These are phyloP conservation scores for Diaporthe helianthi DNA, from an alignment of 2,329 filamentous ascomycete genomes.

Conservation along the genomic window DNA sequence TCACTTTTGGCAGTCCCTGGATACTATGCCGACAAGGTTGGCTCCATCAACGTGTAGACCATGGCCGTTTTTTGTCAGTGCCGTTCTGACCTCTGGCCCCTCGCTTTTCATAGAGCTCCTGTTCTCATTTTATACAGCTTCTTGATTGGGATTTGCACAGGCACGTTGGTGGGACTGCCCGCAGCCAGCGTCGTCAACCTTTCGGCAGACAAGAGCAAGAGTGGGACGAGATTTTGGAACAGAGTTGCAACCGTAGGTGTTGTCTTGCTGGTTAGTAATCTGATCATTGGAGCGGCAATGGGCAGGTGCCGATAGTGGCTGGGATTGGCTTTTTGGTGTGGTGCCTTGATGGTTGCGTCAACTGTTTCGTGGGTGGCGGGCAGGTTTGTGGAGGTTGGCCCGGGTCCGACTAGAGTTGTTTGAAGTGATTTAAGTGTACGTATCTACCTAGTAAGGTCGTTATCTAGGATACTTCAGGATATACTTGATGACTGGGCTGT, in stretches of 20 bases:
- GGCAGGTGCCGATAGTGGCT: slow-evolving; percentile 32
- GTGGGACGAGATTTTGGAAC: slow-evolving; percentile 53
- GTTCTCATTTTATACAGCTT: slow-evolving; percentile 50
- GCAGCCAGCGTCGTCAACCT: slow-evolving; percentile 48
- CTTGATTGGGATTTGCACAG: slow-evolving; percentile 53
- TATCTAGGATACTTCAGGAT: too few relatives aligned
- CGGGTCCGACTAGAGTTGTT: neutral
- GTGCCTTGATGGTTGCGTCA: neutral
- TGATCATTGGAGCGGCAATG: slow-evolving; percentile 57
- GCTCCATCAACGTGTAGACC: slow-evolving; percentile 49
- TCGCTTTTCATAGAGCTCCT: slow-evolving; percentile 44
- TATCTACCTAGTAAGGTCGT: too few relatives aligned
- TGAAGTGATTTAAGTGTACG: neutral
- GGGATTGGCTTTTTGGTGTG: slow-evolving; percentile 16
- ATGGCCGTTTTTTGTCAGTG: slow-evolving; percentile 42
- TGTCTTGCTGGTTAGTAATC: slow-evolving; percentile 58
- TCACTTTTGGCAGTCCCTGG: slow-evolving; percentile 52
- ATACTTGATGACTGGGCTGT: too few relatives aligned
- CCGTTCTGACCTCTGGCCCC: slow-evolving; percentile 47
- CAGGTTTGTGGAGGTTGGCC: slow-evolving; percentile 11
- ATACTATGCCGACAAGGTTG: slow-evolving; percentile 51
- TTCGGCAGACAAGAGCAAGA: slow-evolving; percentile 44
- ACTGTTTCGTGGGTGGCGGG: slow-evolving; percentile 1
- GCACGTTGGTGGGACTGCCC: slow-evolving; percentile 50
- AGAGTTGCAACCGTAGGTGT: slow-evolving; percentile 47